Conservation (phyloP, 192 early-diverging fungal genomes). For the Geosiphon pyriformis region DNA sequence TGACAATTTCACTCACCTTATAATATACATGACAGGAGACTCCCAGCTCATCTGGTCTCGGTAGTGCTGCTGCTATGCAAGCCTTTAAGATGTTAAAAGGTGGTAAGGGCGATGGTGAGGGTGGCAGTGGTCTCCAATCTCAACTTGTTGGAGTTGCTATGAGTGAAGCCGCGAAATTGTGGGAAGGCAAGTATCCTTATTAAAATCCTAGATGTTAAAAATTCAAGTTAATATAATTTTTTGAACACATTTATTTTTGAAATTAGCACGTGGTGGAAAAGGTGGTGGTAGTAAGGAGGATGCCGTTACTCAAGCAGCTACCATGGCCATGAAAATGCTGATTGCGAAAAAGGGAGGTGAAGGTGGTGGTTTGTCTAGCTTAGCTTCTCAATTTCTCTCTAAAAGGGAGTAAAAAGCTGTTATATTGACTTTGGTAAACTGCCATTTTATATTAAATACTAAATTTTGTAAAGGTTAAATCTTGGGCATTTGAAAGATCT, state of each 20-base stretch:
- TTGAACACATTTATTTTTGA: not conserved
- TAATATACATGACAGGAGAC: not conserved
- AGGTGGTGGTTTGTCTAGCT: not conserved
- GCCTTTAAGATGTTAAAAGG: not conserved
- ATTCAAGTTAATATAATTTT: no score
- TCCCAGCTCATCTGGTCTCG: not conserved
- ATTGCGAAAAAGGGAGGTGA: not conserved
- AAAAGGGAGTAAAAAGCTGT: no score
- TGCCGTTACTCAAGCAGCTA: not conserved
- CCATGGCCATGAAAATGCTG: not conserved
- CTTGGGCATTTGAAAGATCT: no score
- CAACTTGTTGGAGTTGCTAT: not conserved
- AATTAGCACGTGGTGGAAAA: not conserved
- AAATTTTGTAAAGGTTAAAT: no score
- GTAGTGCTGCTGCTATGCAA: not conserved
- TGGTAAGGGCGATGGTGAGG: not conserved
- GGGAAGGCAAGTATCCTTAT: not conserved
- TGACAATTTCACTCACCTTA: not conserved
- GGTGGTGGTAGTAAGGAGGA: not conserved
- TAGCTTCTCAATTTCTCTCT: not conserved
- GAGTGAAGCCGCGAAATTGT: not conserved
- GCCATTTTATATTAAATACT: no score
- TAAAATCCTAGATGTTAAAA: no score
- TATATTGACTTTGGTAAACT: no score
- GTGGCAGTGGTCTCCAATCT: not conserved